Base-by-base conservation (phyloP, 2,329 filamentous ascomycete species). In the Monilinia fructicola region DNA sequence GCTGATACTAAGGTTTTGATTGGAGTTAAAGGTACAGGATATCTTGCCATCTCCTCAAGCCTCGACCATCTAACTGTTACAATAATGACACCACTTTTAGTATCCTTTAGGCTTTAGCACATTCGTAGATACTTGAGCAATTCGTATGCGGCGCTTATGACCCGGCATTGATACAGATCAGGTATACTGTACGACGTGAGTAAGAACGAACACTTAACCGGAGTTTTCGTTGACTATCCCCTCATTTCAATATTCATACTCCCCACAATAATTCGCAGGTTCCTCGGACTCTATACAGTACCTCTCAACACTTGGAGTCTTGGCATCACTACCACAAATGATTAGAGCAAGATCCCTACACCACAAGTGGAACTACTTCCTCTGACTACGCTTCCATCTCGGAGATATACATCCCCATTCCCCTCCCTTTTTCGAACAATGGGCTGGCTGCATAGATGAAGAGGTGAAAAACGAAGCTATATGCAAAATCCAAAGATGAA, bases 101-200 rank as follows among this genome's bases (percentile, higher is more conserved):
- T 14, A 35, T 48, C 21, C 21, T 48, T 35, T 16, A 35, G 21
- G 21, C 21, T 38, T 48, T 16, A 35, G 21, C 28, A 46, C 31
- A 48, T 23, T 23, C 18, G 56, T 60, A 60, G 28, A 48, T 35
- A 60, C 21, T 60, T 60, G 56, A 60, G 44, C 56, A 18, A 60
- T 60, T 46, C 26, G 42, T 35, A 18, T 60, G 21, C 31, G n/a
- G 42, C 26, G 42, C 42, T n/a, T 48, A 46, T 60, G 26, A 16
- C 16, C 48, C 42, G 56, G 28, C 42, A 16, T 48, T 44, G 48
- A n/a, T n/a, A 48, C 28, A 35, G 28, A 48, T 60, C 21, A 54
- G 52, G 16, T 7, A 35, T 35, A 31, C 52, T 11, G n/a, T 54
- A 35, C 52, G 31, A n/a, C 52, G 52, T 35, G 35, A 60, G 28